Base-by-base conservation (phyloP, 257 asterid genomes). In the Nicotiana attenuata region DNA sequence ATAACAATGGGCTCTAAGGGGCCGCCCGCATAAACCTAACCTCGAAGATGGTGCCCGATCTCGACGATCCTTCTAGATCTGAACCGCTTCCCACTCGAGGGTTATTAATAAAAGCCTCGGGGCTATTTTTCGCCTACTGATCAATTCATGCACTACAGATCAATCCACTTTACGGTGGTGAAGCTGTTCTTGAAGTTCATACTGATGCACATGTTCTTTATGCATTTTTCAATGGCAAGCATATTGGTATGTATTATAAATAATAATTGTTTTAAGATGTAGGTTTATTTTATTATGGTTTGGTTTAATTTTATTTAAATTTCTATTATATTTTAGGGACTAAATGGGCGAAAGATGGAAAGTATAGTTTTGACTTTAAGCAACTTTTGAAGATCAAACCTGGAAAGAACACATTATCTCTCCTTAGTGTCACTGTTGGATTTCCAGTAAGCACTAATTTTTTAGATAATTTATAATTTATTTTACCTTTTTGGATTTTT, bases 361-460 rank as follows among this genome's bases (percentile, higher is more conserved):
- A 81, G 8, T 80, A 7, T 26, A 33, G 15, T 28, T 83, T 86
- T 20, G 69, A 19, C 10, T 86, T 87, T 15, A 73, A 81, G 56
- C 45, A 60, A 45, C 10, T 11, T 13, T 82, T 78, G 19, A 82
- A 45, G 10, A 10, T 83, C 29, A 84, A 41, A 45, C 81, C 24
- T 2, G 92, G 89, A 78, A 67, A 2, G 1, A 87, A 89, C 61
- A 20, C 76, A 10, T 68, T 89, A 57, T 33, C 90, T 7, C 65
- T 89, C 56, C 90, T 89, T 22, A 87, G 92, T 56, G 92, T 59
- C 24, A 87, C 86, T 19, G 89, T 89, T 50, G 92, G 92, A 60
- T 76, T 89, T 29, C 90, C 52, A 64, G 90, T 89, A 59, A 82
- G 41, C 68, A 63, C 15, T 68, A 10, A 4, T 35, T 14, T 3